These are phyloP conservation scores for Kernera saxatilis DNA, from an alignment of 345 rosid genomes.

Conservation along the genomic window DNA sequence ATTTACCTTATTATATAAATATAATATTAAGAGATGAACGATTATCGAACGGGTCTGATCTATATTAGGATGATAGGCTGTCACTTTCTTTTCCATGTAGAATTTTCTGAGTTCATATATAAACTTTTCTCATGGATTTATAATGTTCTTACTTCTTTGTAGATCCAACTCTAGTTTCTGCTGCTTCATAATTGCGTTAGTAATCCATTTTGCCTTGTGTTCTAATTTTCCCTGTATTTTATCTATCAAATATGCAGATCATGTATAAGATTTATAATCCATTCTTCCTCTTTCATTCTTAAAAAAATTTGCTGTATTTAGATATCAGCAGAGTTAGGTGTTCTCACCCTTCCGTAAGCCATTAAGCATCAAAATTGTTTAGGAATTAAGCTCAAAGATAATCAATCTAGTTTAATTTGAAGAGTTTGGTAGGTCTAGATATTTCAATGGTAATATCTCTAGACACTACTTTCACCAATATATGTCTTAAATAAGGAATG, in stretches of 20 bases:
- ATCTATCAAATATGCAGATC: background rate
- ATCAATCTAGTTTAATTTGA: background rate
- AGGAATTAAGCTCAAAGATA: background rate
- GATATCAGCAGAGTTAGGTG: background rate
- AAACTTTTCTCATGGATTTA: background rate
- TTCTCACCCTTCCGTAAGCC: background rate
- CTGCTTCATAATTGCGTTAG: background rate
- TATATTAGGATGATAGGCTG: background rate
- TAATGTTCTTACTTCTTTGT: background rate
- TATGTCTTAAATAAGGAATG: background rate
- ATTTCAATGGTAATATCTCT: background rate
- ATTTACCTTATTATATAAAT: constrained; percentile 1
- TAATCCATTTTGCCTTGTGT: background rate
- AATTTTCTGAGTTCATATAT: background rate
- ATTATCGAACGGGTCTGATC: too few relatives aligned
- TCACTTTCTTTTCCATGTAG: background rate
- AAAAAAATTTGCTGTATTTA: background rate
- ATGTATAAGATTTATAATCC: background rate
- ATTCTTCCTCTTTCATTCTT: background rate
- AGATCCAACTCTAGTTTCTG: background rate
- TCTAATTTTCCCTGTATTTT: background rate
- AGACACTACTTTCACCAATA: background rate
- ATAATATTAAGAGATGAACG: too few relatives aligned
- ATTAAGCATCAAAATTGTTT: background rate
- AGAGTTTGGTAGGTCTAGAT: background rate